Base-by-base conservation (phyloP, 2,329 filamentous ascomycete species). In the Clonostachys sp. region DNA sequence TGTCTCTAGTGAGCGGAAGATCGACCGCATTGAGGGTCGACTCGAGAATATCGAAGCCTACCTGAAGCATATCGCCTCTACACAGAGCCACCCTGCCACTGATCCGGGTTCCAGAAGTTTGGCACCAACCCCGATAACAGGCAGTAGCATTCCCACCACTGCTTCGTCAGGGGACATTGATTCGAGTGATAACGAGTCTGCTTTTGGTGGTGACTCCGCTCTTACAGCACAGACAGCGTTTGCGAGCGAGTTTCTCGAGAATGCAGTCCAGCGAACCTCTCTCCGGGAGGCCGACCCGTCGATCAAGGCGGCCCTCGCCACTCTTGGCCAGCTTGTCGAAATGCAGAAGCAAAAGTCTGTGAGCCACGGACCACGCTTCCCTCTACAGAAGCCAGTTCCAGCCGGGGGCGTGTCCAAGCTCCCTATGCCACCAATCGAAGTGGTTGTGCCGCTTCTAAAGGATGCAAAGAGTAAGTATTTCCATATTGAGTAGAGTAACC, bases 241-340 rank as follows among this genome's bases (percentile, higher is more conserved):
- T 54, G 77, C 75, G 18, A 74, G 67, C 56, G 73, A 77, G 53
- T 77, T 80, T 39, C 69, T 80, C 18, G 75, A 81, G 54, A 67
- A 73, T 48, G 72, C 73, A n/a, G 75, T 78, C 24, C 63, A 70
- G 52, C 67, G 71, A 20, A 74, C 73, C 2, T 68, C 75, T 1
- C 61, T 77, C 5, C 64, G 66, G 34, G 64, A 71, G 42, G 60
- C 70, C 30, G 70, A 71, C 50, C 71, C 77, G 3, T 73, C 74
- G 57, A 80, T 82, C 65, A 67, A 73, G 43, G 70, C 74, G 3
- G 78, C 76, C 1, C 62, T 82, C 16, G 65, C 70, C 36, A 75
- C 73, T 17, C 64, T 82, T 12, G 70, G 73, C 45, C 74, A 77
- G 51, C 73, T 82, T 30, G 74, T 79, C 42, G 62, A 70, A 45